Evolutionary conservation across 2,329 filamentous ascomycete species (phyloP).

Genomic region (Beauveria medogensis): DNA sequence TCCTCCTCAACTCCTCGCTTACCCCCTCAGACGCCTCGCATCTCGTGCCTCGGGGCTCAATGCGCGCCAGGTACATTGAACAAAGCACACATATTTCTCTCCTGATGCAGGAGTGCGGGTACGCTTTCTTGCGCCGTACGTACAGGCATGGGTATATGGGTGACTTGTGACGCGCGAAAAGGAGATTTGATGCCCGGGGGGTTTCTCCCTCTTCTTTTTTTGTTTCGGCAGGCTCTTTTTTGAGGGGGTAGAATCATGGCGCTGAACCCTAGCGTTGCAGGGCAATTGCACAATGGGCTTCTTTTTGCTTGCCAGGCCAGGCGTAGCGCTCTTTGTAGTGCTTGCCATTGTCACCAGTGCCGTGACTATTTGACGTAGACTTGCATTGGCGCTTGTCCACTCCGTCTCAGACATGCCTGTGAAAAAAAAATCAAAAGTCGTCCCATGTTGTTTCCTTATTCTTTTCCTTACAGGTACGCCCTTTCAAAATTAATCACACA

Average conservation of each 20-base stretch:
- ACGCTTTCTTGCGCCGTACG: not conserved
- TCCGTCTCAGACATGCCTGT: not conserved
- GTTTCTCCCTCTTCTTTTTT: not conserved
- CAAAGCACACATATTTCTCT: not conserved
- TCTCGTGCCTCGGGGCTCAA: not conserved
- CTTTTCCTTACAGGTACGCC: not conserved
- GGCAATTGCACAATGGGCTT: not conserved
- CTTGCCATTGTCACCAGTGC: not conserved
- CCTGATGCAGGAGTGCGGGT: conserved; percentile 4
- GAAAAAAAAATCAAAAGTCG: not conserved
- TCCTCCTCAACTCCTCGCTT: not conserved
- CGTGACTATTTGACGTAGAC: not conserved
- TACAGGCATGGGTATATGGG: not conserved
- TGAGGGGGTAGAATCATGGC: not conserved
- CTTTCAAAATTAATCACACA: conserved; percentile 4
- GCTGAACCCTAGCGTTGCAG: conserved; percentile 2
- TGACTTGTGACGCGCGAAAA: not conserved
- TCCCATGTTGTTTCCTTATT: not conserved
- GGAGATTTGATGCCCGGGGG: conserved; percentile 3
- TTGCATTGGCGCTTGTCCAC: not conserved
- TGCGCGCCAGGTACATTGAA: not conserved
- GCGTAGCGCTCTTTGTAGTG: not conserved
- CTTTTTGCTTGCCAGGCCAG: not conserved
- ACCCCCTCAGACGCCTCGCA: not conserved
- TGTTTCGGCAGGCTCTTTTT: not conserved